Evolutionary conservation across 2,329 filamentous ascomycete species (phyloP).

Genomic region (Colletotrichum gigasporum): DNA sequence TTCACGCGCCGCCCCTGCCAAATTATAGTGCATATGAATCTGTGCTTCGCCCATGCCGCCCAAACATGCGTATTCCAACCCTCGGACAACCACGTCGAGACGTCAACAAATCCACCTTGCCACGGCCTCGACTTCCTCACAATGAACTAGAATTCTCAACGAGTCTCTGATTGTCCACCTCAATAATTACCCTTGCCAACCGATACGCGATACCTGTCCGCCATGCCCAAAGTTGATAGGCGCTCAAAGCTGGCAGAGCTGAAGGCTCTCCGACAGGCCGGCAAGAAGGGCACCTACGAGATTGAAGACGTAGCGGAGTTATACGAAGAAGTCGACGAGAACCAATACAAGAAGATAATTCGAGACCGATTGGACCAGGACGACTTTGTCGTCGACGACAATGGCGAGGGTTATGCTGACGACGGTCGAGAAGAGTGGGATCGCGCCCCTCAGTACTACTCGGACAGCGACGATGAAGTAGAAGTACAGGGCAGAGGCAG

Average conservation of each 20-base stretch:
- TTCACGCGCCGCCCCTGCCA: conserved; percentile 25
- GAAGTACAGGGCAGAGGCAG: conserved; percentile 57
- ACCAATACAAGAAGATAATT: conserved; percentile 96
- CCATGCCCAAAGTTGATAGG: conserved; percentile 54
- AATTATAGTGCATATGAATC: conserved; percentile 24
- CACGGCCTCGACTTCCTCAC: not conserved
- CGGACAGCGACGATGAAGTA: conserved; percentile 78
- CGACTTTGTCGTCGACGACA: conserved; percentile 98
- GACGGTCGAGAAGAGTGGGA: conserved; percentile 97
- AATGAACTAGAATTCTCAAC: conserved; percentile 1
- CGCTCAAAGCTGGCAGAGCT: conserved; percentile 78
- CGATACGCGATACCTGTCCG: conserved; percentile 24
- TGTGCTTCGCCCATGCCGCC: conserved; percentile 8
- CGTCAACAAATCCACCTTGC: not conserved
- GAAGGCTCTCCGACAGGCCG: conserved; percentile 82
- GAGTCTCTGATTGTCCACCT: not conserved
- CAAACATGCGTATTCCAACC: not conserved
- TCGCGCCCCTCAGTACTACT: conserved; percentile 70
- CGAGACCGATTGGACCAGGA: conserved; percentile 89
- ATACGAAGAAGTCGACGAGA: conserved; percentile 97
- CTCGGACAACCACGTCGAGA: not conserved
- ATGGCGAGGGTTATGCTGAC: conserved; percentile 95
- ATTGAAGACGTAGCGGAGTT: conserved; percentile 84
- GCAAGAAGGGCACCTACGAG: conserved; percentile 91
- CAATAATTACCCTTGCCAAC: not conserved